Evolutionary conservation across 2,329 filamentous ascomycete genomes (phyloP).

Genomic region (Ascochyta viciae-villosae): DNA sequence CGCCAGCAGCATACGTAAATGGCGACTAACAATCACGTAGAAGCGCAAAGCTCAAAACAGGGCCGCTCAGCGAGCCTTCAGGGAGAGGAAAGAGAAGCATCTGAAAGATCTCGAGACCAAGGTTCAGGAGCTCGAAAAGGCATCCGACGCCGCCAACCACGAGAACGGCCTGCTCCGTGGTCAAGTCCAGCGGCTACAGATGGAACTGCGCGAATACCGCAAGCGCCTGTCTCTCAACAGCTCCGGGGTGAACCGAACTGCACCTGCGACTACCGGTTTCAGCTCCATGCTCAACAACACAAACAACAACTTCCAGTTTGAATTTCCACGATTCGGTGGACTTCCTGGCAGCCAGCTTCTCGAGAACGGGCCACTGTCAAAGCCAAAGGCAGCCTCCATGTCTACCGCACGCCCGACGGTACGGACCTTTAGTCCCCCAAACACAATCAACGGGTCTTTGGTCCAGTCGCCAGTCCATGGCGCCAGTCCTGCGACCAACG

Average conservation of each 20-base stretch:
- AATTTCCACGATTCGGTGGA: conserved; percentile 92
- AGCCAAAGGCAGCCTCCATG: conserved; percentile 37
- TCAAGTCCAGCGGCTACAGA: conserved; percentile 87
- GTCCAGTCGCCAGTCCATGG: conserved; percentile 37
- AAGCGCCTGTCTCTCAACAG: conserved; percentile 76
- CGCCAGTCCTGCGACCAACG: conserved; percentile 42
- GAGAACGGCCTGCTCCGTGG: conserved; percentile 84
- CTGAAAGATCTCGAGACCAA: conserved; percentile 74
- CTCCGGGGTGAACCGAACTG: conserved; percentile 56
- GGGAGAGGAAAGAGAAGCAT: conserved; percentile 70
- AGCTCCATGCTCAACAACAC: conserved; percentile 56
- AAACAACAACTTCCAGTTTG: conserved; percentile 85
- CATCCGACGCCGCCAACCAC: conserved; percentile 79
- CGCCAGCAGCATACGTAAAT: conserved; percentile 6
- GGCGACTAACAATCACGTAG: conserved; percentile 56
- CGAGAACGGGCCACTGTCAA: conserved; percentile 53
- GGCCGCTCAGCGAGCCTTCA: conserved; percentile 67
- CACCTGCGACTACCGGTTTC: conserved; percentile 54
- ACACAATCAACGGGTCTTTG: conserved; percentile 32
- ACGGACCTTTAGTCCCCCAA: conserved; percentile 48
- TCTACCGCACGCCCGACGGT: conserved; percentile 41
- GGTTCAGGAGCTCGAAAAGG: conserved; percentile 74
- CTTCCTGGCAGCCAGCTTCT: conserved; percentile 60
- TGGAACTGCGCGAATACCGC: conserved; percentile 87
- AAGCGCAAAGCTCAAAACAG: conserved; percentile 85